Evolutionary conservation across 192 early-diverging fungal species (phyloP).

Genomic region (Backusella liffmaniae): DNA sequence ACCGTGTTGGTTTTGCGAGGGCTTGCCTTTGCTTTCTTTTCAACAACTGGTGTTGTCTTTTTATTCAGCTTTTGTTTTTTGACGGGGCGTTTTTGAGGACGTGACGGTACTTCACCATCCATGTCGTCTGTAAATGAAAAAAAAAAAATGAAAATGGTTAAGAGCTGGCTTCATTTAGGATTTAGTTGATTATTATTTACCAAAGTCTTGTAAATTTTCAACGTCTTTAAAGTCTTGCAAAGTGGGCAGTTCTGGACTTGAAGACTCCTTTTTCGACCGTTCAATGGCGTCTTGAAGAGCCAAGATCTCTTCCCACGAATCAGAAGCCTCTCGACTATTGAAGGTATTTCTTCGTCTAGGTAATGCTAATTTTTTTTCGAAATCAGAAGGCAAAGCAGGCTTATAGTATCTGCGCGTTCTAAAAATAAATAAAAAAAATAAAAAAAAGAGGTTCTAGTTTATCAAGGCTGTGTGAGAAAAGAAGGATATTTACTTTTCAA

Average conservation of each 20-base stretch:
- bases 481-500: background rate
- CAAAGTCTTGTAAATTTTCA: background rate
- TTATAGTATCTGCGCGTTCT: conserved; percentile 2
- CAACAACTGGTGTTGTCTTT: background rate
- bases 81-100: background rate
- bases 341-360: background rate
- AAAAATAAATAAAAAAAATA: background rate
- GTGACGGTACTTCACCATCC: background rate
- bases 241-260: background rate
- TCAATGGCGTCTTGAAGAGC: background rate
- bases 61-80: background rate
- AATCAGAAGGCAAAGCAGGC: background rate
- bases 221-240: background rate
- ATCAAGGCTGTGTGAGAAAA: background rate
- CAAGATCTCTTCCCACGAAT: background rate
- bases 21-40: background rate
- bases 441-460: background rate
- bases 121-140: background rate
- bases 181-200: background rate
- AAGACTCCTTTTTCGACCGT: background rate
- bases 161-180: background rate
- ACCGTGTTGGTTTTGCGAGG: background rate
- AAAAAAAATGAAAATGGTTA: background rate
- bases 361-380: background rate
- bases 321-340: background rate